Evolutionary conservation across 2,329 filamentous ascomycete species (phyloP), one percentile per base, ranked within the genome.

Genomic region (Epichloe typhina): DNA sequence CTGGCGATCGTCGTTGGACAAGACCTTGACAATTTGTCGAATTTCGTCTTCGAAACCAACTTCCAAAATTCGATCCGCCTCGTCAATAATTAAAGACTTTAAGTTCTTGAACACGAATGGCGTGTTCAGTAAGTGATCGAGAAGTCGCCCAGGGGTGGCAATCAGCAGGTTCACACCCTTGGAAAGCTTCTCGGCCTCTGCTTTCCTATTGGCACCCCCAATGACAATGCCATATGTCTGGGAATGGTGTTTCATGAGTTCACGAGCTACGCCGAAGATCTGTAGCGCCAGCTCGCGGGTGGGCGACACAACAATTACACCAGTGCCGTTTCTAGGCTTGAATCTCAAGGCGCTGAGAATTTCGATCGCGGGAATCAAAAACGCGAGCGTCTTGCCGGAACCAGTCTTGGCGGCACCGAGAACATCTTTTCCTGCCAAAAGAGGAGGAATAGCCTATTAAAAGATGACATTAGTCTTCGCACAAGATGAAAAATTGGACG

Each of bases 1-100:
- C 69, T 97, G 91, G 53, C 93, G 76, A 57, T 90, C 82, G 52
- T 94, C 83, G 58, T 84, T 85, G 45, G 90, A 88, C 17, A 97
- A 72, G 50, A 97, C 93, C 75, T 94, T 94, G 68, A 97, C 84
- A 59, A 98, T 95, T 66, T 94, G 85, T 56, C 88, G 79, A 86
- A 98, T 95, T 71, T 98, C 93, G 63, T 97, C 93, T 68, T 98
- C 93, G 75, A 98, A 98, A 60, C 93, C 91, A 55, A 96, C 88
- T 71, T 98, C 93, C 43, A 98, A 73, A 55, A 98, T 96, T 46
- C 93, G 84, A 66, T 98, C 93, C 17, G 93, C 93, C 71, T 98
- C 93, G 61, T 98, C 93, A 58, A 97, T 96, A 58, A 98, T 80
- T 37, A 98, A 75, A 1, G 88, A 86, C 67, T 90, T 89, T 59